These are phyloP conservation scores for Arthrobotrys iridis DNA, from an alignment of 2,329 filamentous ascomycete species.

Conservation along the genomic window DNA sequence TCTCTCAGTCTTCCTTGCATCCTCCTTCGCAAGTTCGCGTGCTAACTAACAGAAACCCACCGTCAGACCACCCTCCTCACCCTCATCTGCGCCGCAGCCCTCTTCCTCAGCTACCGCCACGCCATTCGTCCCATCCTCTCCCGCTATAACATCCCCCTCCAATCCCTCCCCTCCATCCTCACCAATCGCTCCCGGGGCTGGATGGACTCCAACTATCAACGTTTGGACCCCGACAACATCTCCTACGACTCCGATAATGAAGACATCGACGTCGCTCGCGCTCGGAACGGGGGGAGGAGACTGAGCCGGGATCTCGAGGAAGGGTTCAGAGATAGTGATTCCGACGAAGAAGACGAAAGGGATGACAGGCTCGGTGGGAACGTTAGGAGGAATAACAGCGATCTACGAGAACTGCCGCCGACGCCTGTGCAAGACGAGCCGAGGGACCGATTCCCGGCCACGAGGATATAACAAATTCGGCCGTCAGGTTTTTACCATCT, in stretches of 20 bases:
- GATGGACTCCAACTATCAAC: conserved; percentile 49
- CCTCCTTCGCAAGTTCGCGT: not conserved
- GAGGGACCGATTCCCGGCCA: conserved; percentile 34
- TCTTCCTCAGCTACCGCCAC: conserved; percentile 53
- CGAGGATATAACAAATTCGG: conserved; percentile 50
- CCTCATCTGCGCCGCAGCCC: conserved; percentile 47
- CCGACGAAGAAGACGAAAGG: conserved; percentile 36
- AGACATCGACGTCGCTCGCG: conserved; percentile 17
- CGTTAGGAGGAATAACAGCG: conserved; percentile 17
- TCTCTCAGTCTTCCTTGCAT: no score
- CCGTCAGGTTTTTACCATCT: not conserved
- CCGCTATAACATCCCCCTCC: conserved; percentile 52
- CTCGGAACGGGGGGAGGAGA: not conserved
- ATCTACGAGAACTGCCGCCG: conserved; percentile 40
- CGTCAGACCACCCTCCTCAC: conserved; percentile 52
- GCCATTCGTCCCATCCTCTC: conserved; percentile 50
- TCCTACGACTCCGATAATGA: conserved; percentile 50
- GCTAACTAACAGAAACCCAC: not conserved
- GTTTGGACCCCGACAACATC: conserved; percentile 35
- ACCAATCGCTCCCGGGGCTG: conserved; percentile 46
- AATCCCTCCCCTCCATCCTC: conserved; percentile 50
- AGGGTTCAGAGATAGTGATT: conserved; percentile 51
- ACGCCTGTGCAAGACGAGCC: conserved; percentile 44
- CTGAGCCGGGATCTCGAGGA: conserved; percentile 47
- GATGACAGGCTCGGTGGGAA: conserved; percentile 39